Percentiles rank a stretch among this genome's conserved stretches.
Conservation (phyloP, 2,329 filamentous ascomycete species). For the Paraphaeosphaeria sporulosa region DNA sequence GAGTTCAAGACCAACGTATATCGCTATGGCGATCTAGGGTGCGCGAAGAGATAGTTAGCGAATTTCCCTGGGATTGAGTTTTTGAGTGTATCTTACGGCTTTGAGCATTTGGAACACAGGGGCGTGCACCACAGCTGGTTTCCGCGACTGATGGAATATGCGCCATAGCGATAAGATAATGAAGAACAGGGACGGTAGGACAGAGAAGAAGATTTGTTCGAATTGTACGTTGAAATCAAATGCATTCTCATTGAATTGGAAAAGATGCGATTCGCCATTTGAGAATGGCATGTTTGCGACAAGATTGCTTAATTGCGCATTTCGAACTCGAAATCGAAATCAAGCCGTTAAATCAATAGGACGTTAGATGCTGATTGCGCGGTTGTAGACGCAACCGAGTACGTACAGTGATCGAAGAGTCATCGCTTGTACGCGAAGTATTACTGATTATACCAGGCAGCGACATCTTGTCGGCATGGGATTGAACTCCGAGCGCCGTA, state of each 20-base stretch:
- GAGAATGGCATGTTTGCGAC: slow-evolving; percentile 8
- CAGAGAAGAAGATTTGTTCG: slow-evolving; percentile 45
- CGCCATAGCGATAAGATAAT: slow-evolving; percentile 44
- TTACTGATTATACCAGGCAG: neutral
- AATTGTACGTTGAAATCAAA: slow-evolving; percentile 45
- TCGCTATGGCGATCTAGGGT: slow-evolving; percentile 26
- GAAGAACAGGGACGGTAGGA: slow-evolving; percentile 39
- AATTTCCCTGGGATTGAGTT: neutral
- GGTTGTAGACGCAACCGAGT: neutral
- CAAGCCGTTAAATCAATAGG: neutral
- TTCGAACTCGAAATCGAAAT: neutral
- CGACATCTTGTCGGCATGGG: neutral
- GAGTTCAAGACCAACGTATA: slow-evolving; percentile 31
- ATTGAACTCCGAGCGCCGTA: neutral
- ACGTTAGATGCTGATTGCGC: neutral
- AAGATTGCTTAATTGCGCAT: neutral
- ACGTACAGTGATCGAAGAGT: neutral
- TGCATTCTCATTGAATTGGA: slow-evolving; percentile 7
- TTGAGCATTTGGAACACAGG: slow-evolving; percentile 18
- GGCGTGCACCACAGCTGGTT: slow-evolving; percentile 41
- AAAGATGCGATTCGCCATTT: neutral
- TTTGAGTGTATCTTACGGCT: slow-evolving; percentile 6
- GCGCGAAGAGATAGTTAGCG: slow-evolving; percentile 13
- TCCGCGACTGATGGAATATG: slow-evolving; percentile 33
- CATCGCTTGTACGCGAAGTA: no score